Conservation (phyloP, 495 filamentous ascomycete species). For the Hypoxylon perforatum region DNA sequence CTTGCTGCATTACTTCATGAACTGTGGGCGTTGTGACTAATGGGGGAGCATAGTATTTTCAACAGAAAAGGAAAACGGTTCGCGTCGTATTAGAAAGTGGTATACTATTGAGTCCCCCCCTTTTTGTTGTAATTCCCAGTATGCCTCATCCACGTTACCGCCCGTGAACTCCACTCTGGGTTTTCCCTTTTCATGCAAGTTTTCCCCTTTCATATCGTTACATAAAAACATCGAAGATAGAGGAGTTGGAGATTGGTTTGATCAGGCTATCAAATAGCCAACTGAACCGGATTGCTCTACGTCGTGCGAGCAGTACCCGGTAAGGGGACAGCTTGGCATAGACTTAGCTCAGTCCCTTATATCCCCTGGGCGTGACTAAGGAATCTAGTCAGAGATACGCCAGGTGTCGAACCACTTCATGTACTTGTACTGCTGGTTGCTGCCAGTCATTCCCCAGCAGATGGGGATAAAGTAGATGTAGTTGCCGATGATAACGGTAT, state of each 20-base stretch:
- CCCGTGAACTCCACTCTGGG: constrained; percentile 30
- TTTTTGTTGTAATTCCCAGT: constrained; percentile 26
- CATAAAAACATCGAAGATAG: constrained; percentile 43
- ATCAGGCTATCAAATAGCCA: constrained; percentile 54
- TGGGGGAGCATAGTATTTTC: not conserved
- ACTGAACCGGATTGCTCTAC: constrained; percentile 21
- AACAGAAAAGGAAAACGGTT: constrained; percentile 20
- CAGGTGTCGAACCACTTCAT: constrained; percentile 87
- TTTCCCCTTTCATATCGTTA: constrained; percentile 40
- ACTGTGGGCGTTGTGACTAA: constrained; percentile 5
- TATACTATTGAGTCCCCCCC: constrained; percentile 25
- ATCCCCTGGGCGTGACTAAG: not conserved
- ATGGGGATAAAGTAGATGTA: constrained; percentile 94
- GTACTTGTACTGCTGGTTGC: constrained; percentile 84
- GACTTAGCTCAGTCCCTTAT: constrained; percentile 1
- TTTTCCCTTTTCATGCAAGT: constrained; percentile 25
- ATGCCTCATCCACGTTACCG: constrained; percentile 39
- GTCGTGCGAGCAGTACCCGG: constrained; percentile 26
- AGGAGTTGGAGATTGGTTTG: constrained; percentile 50
- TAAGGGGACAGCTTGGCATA: constrained; percentile 6
- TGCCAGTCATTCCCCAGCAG: constrained; percentile 93
- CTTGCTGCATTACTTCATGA: not conserved
- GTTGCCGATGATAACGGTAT: constrained; percentile 76
- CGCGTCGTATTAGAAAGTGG: constrained; percentile 40
- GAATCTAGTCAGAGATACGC: constrained; percentile 70